Evolutionary conservation across 768 basidiomycete species (phyloP).

Genomic region (Boletus rubroflammeus): DNA sequence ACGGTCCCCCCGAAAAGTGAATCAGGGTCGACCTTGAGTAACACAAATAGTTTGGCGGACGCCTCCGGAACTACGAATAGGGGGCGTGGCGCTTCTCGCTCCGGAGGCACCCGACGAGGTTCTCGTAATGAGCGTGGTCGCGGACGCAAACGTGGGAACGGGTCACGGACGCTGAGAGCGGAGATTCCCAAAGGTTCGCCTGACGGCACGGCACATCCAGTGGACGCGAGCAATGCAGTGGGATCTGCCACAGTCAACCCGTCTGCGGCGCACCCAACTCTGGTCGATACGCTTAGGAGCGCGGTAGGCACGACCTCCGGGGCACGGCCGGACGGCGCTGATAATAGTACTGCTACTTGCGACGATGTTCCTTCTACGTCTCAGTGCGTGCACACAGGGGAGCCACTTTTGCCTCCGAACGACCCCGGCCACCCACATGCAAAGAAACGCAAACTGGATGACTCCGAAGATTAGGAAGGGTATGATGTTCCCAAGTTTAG

Average conservation of each 20-base stretch:
- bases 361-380: background rate
- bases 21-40: background rate
- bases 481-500: background rate
- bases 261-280: background rate
- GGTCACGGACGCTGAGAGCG: background rate
- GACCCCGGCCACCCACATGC: constrained; percentile 4
- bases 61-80: background rate
- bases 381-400: background rate
- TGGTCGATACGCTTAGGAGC: background rate
- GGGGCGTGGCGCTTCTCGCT: background rate
- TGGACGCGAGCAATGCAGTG: background rate
- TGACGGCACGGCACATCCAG: background rate
- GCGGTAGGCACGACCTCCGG: background rate
- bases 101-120: background rate
- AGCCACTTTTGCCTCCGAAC: too few relatives aligned
- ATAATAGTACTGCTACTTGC: background rate
- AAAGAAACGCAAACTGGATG: constrained; percentile 25
- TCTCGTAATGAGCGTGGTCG: background rate
- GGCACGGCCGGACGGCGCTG: background rate
- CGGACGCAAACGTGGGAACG: background rate
- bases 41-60: background rate
- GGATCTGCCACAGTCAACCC: background rate
- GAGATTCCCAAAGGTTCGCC: background rate
- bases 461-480: constrained; percentile 3
- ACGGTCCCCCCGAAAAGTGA: background rate